Conservation (phyloP, 192 early-diverging fungal species). For the Funneliformis mosseae region DNA sequence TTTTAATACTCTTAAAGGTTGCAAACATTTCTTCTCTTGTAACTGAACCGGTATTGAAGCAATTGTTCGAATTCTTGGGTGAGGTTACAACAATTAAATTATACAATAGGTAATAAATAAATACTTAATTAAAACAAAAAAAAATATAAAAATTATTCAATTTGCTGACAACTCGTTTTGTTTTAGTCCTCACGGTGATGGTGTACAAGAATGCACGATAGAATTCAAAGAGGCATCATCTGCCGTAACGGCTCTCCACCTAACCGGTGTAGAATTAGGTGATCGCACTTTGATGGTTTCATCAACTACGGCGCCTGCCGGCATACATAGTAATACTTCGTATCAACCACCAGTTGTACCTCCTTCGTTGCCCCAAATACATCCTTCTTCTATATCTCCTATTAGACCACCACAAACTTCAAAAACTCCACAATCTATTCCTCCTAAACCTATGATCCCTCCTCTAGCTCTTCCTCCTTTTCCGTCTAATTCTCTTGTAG, state of each 20-base stretch:
- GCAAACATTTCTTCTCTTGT: slow-evolving; percentile 67
- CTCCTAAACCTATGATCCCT: slow-evolving; percentile 38
- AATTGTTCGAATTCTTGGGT: slow-evolving; percentile 66
- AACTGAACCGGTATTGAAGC: slow-evolving; percentile 51
- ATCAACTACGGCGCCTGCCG: slow-evolving; percentile 25
- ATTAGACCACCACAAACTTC: slow-evolving; percentile 21
- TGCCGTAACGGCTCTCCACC: slow-evolving; percentile 57
- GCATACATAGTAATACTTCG: slow-evolving; percentile 25
- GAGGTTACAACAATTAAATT: slow-evolving; percentile 47
- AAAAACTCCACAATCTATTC: slow-evolving; percentile 33
- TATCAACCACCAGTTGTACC: slow-evolving; percentile 17
- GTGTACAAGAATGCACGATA: slow-evolving; percentile 60
- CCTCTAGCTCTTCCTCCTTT: slow-evolving; percentile 48
- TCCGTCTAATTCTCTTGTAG: slow-evolving; percentile 40
- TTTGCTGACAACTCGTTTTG: background rate
- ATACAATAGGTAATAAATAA: slow-evolving; percentile 41
- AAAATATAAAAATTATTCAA: background rate
- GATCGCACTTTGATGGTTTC: slow-evolving; percentile 66
- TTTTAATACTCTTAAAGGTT: slow-evolving; percentile 45
- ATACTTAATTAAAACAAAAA: background rate
- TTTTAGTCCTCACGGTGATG: slow-evolving; percentile 40
- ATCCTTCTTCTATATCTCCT: slow-evolving; percentile 19
- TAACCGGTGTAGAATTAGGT: slow-evolving; percentile 68
- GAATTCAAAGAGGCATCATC: slow-evolving; percentile 55
- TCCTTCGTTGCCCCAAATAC: background rate